Evolutionary conservation across 1,139 yeast species (phyloP), one percentile per base, ranked within the genome.

Genomic region (Suhomyces bolitotheri): DNA sequence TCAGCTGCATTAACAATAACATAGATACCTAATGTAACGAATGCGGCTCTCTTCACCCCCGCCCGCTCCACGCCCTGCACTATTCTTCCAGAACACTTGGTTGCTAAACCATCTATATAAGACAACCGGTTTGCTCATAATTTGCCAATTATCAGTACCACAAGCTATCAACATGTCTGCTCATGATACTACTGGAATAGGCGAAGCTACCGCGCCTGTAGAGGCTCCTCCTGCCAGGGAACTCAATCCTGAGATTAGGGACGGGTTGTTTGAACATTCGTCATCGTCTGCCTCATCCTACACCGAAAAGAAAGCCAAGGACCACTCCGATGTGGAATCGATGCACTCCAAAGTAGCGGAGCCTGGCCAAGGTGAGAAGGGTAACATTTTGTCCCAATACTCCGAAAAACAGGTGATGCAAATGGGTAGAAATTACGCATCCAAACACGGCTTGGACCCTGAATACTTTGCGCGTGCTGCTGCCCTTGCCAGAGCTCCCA

Each of bases 401-500:
- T 60, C 82, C 11, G 80, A 78, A 44, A 73, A 73, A 20, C 85
- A 82, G 54, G 86, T 79, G 7, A 73, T 79, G 72, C 72, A 67
- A 41, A 80, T 83, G 80, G 95, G 90, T 19, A 68, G 83, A 41
- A 71, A 72, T 41, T 86, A 82, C 56, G 90, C 90, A 13, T 54
- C 62, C 22, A 75, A 74, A 46, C 66, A 83, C 49, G 78, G 71
- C 5, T 58, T 86, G 49, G 89, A 83, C 47, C 66, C 72, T 1
- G 90, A 82, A 7, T 60, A 79, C 31, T 82, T 86, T 55, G 80
- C 80, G 13, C 71, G 73, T 29, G 95, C 84, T 17, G 95, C 95
- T 1, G 82, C 88, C 2, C 61, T 84, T 30, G 90, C 95, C 1
- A 75, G 90, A 53, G 60, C 71, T 22, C 92, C 92, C 5, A 57